Percentiles rank a stretch among this genome's conserved stretches.
phyloP scores from a whole-genome alignment of 2,329 filamentous ascomycete species.

The Graphiopsis chlorocephala region DNA sequence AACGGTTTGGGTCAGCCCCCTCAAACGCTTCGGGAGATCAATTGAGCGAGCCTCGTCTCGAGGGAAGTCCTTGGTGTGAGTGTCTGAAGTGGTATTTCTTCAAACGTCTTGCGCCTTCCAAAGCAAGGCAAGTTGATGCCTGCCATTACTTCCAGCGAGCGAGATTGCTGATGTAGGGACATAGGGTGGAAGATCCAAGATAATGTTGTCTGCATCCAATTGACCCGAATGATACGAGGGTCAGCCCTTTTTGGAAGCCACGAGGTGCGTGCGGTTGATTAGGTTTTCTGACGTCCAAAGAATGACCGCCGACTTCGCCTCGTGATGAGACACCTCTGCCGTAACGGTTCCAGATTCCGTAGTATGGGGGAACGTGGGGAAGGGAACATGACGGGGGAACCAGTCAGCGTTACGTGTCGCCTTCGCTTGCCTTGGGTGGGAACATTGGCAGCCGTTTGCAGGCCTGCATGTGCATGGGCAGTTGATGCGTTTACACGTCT shows the following conservation, averaged over 20 bases:
- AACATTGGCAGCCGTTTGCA: background rate
- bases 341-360: background rate
- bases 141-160: background rate
- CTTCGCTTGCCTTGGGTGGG: background rate
- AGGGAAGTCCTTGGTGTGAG: background rate
- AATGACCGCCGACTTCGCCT: background rate
- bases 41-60: background rate
- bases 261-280: background rate
- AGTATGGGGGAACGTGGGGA: constrained; percentile 4
- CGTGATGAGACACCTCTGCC: background rate
- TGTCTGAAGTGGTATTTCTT: background rate
- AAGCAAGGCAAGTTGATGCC: background rate
- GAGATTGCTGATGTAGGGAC: background rate
- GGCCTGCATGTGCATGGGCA: background rate
- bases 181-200: background rate
- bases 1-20: background rate
- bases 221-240: background rate
- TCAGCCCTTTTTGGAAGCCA: background rate
- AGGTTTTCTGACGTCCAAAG: background rate
- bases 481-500: constrained; percentile 3
- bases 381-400: background rate
- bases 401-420: background rate
- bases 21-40: background rate
- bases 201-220: background rate
- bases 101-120: background rate